These are phyloP conservation scores for Cunninghamia lanceolata DNA, from an alignment of 75 land plant species.

Conservation along the genomic window DNA sequence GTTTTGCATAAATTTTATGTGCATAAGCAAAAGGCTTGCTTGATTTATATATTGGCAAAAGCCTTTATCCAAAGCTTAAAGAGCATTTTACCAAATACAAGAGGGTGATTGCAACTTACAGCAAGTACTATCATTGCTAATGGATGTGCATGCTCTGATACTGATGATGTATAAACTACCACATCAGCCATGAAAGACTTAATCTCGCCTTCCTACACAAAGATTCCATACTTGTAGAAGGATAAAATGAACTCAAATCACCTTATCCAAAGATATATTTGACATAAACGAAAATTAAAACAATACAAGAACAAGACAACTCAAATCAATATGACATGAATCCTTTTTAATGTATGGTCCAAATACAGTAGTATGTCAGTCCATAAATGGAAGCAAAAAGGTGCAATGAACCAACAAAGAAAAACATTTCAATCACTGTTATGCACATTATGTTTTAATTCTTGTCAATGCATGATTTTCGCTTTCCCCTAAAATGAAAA, in stretches of 20 bases:
- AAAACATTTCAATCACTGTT: not conserved
- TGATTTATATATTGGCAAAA: not conserved
- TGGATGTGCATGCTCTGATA: constrained; percentile 26
- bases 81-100: not conserved
- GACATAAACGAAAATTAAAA: not conserved
- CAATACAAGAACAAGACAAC: not conserved
- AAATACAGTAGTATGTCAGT: not conserved
- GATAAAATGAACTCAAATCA: not conserved
- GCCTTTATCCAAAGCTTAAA: not conserved
- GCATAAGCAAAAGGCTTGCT: not conserved
- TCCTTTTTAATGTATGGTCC: not conserved
- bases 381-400: not conserved
- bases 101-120: constrained; percentile 18
- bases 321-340: not conserved
- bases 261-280: constrained; percentile 1
- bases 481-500: not conserved
- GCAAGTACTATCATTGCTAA: constrained; percentile 33
- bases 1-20: not conserved
- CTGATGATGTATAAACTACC: constrained; percentile 13
- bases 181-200: constrained; percentile 42
- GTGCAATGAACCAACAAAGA: not conserved
- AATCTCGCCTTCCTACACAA: constrained; percentile 13
- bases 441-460: not conserved
- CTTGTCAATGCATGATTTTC: not conserved
- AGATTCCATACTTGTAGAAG: not conserved